Base-by-base conservation (phyloP, 2,329 filamentous ascomycete species). In the Hypoxylon sp. region DNA sequence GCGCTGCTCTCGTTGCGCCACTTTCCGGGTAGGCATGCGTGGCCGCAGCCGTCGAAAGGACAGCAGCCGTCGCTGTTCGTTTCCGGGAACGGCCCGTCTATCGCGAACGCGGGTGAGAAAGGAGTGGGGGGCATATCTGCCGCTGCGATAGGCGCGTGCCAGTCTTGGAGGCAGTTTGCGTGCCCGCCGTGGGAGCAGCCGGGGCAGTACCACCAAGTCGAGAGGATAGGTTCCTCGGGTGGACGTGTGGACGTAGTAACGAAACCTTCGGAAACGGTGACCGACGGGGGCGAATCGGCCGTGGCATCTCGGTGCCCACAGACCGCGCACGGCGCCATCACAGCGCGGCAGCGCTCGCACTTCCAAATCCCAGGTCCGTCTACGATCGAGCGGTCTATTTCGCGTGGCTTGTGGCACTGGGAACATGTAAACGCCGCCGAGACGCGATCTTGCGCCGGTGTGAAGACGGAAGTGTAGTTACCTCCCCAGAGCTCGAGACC, bases 131-230 rank as follows among this genome's bases (percentile, higher is more conserved):
- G n/a, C 3, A 36, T 20, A 11, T 53, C 57, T 38, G 54, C 57
- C 11, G 69, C 56, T 32, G 60, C 18, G 9, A 77, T 69, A 4
- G 80, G 72, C 0, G 80, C 80, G 73, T 90, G 87, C 88, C 88
- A 90, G 1, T 80, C 80, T 56, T 84, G 81, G 1, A 90, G 79
- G 61, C 88, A 90, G 0, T 83, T 82, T 0, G 84, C 81, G 73
- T 90, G 88, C 0, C 88, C 88, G 26, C 88, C 88, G 69, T 90
- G 88, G 0, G 82, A 82, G 70, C 88, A 90, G 11, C 84, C 85
- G 0, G 85, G 83, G 61, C 88, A 90, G 70, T 86, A 87, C 85
- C 86, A 90, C 88, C 88, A 90, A 1, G 82, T 82, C 0, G 79
- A 77, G 26, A 83, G 68, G 3, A 78, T 71, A 1, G 74, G 69